Evolutionary conservation across 1,284 basidiomycete species (phyloP).

Genomic region (Polyporus tsugae): DNA sequence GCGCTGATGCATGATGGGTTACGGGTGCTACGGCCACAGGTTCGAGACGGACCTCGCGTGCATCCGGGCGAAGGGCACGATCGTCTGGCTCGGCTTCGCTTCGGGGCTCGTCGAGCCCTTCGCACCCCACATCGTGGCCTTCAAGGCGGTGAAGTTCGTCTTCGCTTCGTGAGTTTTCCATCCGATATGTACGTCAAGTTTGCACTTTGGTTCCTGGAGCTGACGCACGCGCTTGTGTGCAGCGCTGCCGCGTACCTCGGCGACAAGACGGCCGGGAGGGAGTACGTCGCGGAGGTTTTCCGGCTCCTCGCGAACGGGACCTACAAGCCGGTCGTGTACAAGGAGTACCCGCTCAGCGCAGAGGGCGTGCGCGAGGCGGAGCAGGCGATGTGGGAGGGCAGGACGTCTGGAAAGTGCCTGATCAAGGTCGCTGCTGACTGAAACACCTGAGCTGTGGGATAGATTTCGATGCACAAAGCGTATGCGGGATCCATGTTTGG

Average conservation of each 20-base stretch:
- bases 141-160: constrained; percentile 86
- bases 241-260: neutral
- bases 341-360: constrained; percentile 85
- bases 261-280: constrained; percentile 52
- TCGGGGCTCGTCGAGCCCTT: constrained; percentile 85
- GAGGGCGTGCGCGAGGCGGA: constrained; percentile 86
- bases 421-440: constrained; percentile 56
- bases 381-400: constrained; percentile 79
- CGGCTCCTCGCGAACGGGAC: constrained; percentile 65
- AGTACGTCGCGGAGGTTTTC: constrained; percentile 77
- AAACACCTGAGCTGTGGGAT: too few species aligned
- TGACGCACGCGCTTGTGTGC: neutral
- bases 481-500: too few species aligned
- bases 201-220: neutral
- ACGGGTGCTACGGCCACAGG: constrained; percentile 46
- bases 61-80: constrained; percentile 81
- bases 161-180: constrained; percentile 70
- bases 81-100: constrained; percentile 92
- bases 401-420: constrained; percentile 85
- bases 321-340: constrained; percentile 77
- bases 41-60: constrained; percentile 87
- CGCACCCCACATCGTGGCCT: constrained; percentile 73
- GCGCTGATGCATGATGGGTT: too few species aligned
- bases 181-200: too few species aligned
- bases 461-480: too few species aligned